Evolutionary conservation across 2,329 filamentous ascomycete genomes (phyloP), one percentile per base, ranked within the genome.

Genomic region (Colletotrichum tropicale): DNA sequence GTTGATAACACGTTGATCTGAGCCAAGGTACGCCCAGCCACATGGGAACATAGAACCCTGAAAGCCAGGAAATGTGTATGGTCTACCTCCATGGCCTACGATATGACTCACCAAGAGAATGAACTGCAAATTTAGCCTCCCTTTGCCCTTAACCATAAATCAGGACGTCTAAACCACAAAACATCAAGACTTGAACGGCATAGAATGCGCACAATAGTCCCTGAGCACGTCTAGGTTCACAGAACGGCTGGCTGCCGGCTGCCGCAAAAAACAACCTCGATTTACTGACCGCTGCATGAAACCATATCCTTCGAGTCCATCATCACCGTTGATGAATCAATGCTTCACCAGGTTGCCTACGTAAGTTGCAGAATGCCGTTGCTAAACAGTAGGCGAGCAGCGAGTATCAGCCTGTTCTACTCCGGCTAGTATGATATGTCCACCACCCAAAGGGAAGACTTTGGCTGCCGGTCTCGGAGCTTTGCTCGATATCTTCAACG

Each of bases 401-500:
- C n/a, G 6, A 21, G 10, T 21, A 21, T 21, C 6, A 21, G 18
- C 0, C n/a, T 48, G 6, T 48, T 48, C n/a, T 48, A 21, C 6
- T 2, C 18, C 6, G 6, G 10, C n/a, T 13, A 1, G n/a, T 1
- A 48, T 43, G 0, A 21, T 48, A 21, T 48, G 1, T 13, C 18
- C 6, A 3, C 6, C n/a, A 6, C 2, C 3, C 3, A 43, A 43
- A 43, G 1, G 3, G 18, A n/a, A 1, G 10, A 13, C n/a, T 48
- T 48, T 0, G 9, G 38, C 18, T 43, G 0, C 9, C 18, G n/a
- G 18, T 48, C n/a, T n/a, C n/a, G 6, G 10, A 7, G 10, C n/a
- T 21, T 21, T 48, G 10, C n/a, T 48, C n/a, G 21, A 12, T 1
- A 8, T 21, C 10, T 48, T 5, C 18, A 7, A 21, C 0, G 3